phyloP scores from a whole-genome alignment of 73 alveolate species.

The Paramecium sonneborni region DNA sequence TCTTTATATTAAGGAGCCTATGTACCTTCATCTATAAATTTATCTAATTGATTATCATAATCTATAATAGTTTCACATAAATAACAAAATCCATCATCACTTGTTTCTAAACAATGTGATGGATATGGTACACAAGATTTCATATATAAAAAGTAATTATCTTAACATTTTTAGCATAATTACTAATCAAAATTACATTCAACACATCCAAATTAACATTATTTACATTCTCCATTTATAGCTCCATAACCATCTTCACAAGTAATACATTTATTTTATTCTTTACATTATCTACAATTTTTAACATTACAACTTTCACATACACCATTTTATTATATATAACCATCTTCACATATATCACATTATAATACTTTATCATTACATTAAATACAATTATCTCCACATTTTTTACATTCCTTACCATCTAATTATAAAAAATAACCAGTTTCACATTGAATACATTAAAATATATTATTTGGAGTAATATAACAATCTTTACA shows the following conservation, averaged over 20 bases:
- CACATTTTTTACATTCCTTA: not conserved
- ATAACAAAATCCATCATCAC: conserved; percentile 42
- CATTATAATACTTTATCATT: not conserved
- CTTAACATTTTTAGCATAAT: not conserved
- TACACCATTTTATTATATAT: not conserved
- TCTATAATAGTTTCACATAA: not conserved
- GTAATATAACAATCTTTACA: not conserved
- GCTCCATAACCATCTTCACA: conserved; percentile 30
- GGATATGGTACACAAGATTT: conserved; percentile 44
- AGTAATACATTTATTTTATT: not conserved
- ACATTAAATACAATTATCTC: not conserved
- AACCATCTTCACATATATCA: not conserved
- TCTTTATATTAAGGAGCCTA: not conserved
- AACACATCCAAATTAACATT: not conserved
- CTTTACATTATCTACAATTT: not conserved
- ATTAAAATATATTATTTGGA: not conserved
- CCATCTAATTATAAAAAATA: not conserved
- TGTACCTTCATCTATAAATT: conserved; percentile 24
- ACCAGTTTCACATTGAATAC: not conserved
- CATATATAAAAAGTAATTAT: not conserved
- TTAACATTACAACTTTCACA: not conserved
- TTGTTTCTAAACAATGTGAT: not conserved
- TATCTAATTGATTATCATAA: not conserved
- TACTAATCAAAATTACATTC: not conserved
- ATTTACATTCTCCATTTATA: not conserved